Conservation (phyloP, 176 grass and related monocot species). For the Bolboschoenus planiculmis region DNA sequence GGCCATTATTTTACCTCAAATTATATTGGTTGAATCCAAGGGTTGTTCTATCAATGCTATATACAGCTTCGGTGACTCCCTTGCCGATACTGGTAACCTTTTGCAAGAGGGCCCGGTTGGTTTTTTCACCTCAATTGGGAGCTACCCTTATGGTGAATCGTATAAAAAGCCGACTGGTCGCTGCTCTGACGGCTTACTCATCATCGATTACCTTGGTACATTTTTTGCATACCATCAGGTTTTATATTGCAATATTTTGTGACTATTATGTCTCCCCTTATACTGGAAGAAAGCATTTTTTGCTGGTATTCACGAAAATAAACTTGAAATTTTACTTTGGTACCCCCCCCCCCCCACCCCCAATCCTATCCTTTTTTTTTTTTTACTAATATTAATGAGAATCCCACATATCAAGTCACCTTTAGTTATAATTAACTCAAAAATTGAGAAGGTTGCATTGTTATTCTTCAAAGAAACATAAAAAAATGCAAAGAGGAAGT, state of each 20-base stretch:
- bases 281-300: not conserved
- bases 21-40: conserved; percentile 13
- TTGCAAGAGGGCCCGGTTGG: conserved; percentile 46
- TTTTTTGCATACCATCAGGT: not conserved
- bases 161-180: conserved; percentile 60
- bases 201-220: conserved; percentile 86
- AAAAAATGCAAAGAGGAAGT: not conserved
- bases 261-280: not conserved
- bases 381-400: not conserved
- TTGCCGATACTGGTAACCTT: conserved; percentile 91
- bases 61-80: conserved; percentile 95
- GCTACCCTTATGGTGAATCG: conserved; percentile 69
- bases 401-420: not conserved
- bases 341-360: not conserved
- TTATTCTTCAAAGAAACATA: not conserved
- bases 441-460: not conserved
- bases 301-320: not conserved
- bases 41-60: conserved; percentile 65
- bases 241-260: not conserved
- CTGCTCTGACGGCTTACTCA: conserved; percentile 93
- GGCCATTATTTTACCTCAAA: not conserved
- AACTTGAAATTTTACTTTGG: not conserved
- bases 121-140: conserved; percentile 72
- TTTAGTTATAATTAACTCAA: not conserved
- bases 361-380: no score